Evolutionary conservation across 139 green algal genomes (phyloP), one percentile per base, ranked within the genome.

Genomic region (Gonium pectorale): DNA sequence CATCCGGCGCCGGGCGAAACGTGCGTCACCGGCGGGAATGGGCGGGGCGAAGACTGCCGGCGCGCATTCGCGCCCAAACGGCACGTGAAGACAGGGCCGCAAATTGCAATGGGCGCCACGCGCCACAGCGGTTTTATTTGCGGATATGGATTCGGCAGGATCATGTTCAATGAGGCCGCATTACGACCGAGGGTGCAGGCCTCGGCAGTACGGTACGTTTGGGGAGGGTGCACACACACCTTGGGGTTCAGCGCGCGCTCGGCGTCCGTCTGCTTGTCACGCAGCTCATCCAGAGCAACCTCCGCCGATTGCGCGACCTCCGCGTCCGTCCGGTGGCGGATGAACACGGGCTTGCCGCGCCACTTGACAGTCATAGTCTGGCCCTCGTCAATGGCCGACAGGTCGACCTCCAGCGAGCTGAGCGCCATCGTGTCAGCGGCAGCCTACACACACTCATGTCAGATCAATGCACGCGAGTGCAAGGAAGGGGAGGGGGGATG

Each of bases 291-390:
- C 19, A 99, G 49, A 35, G 94, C 69, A 22, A 98, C 94, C 26
- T 82, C 71, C 24, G 94, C 92, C 5, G 96, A 95, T 40, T 92
- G 80, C 5, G 81, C 87, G 56, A 99, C 97, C 85, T 99, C 96
- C 24, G 91, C 92, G 27, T 94, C 89, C 31, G 95, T 98, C 11
- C 97, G 91, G 89, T 96, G 89, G 44, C 95, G 90, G 79, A 99
- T 98, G 91, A 99, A 99, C 44, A 99, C 98, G 3, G 98, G 98
- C 94, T 99, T 99, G 80, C 98, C 98, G 38, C 98, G 91, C 98
- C 98, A 99, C 93, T 99, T 99, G 67, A 98, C 94, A 4, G 97
- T 99, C 27, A 99, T 94, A 7, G 96, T 98, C 66, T 96, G 79
- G 17, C 98, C 98, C 67, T 92, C 87, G 79, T 97, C 89, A 41